Conservation (phyloP, 1,284 basidiomycete species). For the Jaminaea rosea region DNA sequence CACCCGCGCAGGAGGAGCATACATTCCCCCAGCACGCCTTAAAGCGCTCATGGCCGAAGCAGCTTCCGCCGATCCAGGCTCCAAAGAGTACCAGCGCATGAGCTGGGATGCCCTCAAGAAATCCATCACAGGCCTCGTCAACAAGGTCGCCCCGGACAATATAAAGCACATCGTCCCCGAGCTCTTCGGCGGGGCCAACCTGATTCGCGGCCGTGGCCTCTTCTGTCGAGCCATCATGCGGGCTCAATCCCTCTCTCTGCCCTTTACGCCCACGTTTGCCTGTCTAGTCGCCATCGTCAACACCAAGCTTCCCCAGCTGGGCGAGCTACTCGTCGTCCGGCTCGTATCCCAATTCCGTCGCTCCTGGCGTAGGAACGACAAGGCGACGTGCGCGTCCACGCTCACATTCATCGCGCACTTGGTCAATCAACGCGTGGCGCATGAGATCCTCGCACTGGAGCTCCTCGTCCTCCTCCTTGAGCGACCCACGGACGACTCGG, state of each 20-base stretch:
- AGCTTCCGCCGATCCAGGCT: conserved; percentile 69
- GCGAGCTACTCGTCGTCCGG: conserved; percentile 78
- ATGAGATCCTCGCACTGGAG: conserved; percentile 88
- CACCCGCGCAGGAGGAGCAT: conserved; percentile 78
- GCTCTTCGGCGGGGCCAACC: conserved; percentile 44
- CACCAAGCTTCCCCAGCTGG: conserved; percentile 91
- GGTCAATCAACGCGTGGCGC: conserved; percentile 88
- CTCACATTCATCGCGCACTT: conserved; percentile 94
- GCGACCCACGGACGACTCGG: conserved; percentile 90
- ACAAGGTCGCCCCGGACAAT: conserved; percentile 74
- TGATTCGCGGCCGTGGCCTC: conserved; percentile 43
- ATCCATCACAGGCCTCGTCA: conserved; percentile 97
- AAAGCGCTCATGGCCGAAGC: conserved; percentile 78
- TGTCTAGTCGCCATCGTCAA: conserved; percentile 90
- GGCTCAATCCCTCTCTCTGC: conserved; percentile 88
- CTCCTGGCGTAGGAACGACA: conserved; percentile 94
- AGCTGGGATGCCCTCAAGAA: conserved; percentile 98
- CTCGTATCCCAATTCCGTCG: conserved; percentile 90
- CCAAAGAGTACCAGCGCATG: conserved; percentile 84
- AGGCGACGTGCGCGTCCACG: conserved; percentile 87
- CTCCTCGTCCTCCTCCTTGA: conserved; percentile 89
- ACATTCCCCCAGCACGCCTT: conserved; percentile 82
- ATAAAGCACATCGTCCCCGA: conserved; percentile 96
- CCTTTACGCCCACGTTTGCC: conserved; percentile 95
- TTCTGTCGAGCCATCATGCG: conserved; percentile 81